Evolutionary conservation across 1,139 yeast species (phyloP), one percentile per base, ranked within the genome.

Genomic region (Blastobotrys proliferans): DNA sequence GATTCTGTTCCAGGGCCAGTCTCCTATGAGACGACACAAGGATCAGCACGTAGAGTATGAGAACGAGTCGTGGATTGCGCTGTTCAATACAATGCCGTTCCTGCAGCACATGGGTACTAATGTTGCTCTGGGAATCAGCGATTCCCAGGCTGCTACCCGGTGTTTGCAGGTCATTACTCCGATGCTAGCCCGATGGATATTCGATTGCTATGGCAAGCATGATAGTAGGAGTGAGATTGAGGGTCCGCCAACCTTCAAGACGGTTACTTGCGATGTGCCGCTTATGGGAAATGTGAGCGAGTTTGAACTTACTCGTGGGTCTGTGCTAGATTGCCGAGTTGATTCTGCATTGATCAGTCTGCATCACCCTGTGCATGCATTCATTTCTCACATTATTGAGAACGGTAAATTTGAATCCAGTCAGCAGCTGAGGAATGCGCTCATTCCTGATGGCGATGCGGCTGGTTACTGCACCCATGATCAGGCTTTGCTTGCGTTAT

Each of bases 31-130:
- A 51, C 72, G 97, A 50, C 95, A 87, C 57, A 77, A 79, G n/a
- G 72, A 75, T 11, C 80, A 78, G 46, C 98, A 92, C 61, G 87
- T 92, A 10, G 97, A 90, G 58, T 92, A 84, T 58, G 98, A 92
- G 58, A 81, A 81, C 36, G 87, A 86, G 17, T 88, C 84, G 43
- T 90, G 92, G 71, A 81, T 92, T 0, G 77, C 85, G 0, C 86
- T 79, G 56, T 86, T 86, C 62, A 85, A 84, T 51, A 81, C 88
- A 25, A 79, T 83, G 50, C 85, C 71, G 2, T 65, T 59, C 32
- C 58, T 67, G 4, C 53, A 67, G 6, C 66, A 65, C 45, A 59
- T 69, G 3, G 67, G 67, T 3, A 55, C 61, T 13, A 53, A 58
- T 21, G 61, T 67, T 13, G 69, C 73, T 0, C 43, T 53, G n/a